These are phyloP conservation scores for Daldinia childiae DNA, from an alignment of 495 filamentous ascomycete genomes.

Conservation along the genomic window DNA sequence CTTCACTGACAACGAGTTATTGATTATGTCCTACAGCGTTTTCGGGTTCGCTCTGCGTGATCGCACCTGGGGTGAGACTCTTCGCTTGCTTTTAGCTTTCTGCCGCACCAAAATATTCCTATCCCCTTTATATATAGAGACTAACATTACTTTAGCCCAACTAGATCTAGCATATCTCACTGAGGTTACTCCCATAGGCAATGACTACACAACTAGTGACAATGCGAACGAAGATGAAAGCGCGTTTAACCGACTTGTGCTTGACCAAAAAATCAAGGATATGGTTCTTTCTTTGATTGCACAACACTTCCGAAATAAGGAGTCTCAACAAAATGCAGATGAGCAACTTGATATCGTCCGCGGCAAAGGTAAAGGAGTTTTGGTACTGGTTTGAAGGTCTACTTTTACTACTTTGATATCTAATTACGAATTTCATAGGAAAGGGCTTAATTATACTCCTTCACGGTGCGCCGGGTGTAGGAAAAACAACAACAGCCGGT, in stretches of 20 bases:
- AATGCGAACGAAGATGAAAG: not conserved
- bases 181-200: not conserved
- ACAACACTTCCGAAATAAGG: not conserved
- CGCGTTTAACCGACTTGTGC: not conserved
- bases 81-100: not conserved
- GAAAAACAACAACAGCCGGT: not conserved
- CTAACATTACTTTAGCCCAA: not conserved
- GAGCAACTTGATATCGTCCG: not conserved
- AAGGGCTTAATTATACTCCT: not conserved
- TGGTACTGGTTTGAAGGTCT: not conserved
- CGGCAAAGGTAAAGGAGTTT: not conserved
- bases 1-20: not conserved
- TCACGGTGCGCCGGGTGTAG: not conserved
- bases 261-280: not conserved
- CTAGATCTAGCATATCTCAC: not conserved
- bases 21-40: not conserved
- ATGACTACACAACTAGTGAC: not conserved
- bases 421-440: not conserved
- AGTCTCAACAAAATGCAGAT: not conserved
- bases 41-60: not conserved
- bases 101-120: too few relatives aligned
- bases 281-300: not conserved
- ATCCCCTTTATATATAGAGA: not conserved
- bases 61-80: not conserved
- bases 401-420: not conserved